These are phyloP conservation scores for Phytomonas sp. DNA, from an alignment of 208 protist species.

Conservation along the genomic window DNA sequence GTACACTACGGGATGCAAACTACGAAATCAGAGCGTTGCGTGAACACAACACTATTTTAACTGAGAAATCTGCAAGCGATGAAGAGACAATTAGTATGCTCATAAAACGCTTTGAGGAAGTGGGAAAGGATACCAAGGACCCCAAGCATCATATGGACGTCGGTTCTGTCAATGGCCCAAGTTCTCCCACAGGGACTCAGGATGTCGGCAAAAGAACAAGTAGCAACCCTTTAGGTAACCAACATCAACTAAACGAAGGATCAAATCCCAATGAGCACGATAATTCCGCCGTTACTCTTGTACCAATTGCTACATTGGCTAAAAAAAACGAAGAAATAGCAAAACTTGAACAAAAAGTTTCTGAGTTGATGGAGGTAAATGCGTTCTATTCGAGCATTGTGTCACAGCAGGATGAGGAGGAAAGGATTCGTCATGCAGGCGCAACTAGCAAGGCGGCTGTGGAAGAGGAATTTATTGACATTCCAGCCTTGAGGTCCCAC, in stretches of 20 bases:
- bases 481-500: not conserved
- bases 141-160: constrained; percentile 9
- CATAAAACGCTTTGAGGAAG: constrained; percentile 56
- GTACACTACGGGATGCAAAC: constrained; percentile 45
- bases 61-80: constrained; percentile 55
- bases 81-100: constrained; percentile 72
- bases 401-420: constrained; percentile 54
- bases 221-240: constrained; percentile 3
- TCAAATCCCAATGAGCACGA: not conserved
- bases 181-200: not conserved
- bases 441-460: not conserved
- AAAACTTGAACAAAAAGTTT: constrained; percentile 42
- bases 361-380: constrained; percentile 74
- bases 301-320: constrained; percentile 14
- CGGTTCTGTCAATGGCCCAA: constrained; percentile 1
- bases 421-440: constrained; percentile 17
- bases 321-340: constrained; percentile 55
- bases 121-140: constrained; percentile 11
- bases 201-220: constrained; percentile 11
- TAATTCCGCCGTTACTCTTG: constrained; percentile 15
- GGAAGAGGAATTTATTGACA: not conserved
- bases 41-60: constrained; percentile 38
- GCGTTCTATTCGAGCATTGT: constrained; percentile 77
- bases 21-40: constrained; percentile 40
- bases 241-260: constrained; percentile 7